Conservation (phyloP, 108 stramenopile genomes). For the Asterionellopsis glacialis region DNA sequence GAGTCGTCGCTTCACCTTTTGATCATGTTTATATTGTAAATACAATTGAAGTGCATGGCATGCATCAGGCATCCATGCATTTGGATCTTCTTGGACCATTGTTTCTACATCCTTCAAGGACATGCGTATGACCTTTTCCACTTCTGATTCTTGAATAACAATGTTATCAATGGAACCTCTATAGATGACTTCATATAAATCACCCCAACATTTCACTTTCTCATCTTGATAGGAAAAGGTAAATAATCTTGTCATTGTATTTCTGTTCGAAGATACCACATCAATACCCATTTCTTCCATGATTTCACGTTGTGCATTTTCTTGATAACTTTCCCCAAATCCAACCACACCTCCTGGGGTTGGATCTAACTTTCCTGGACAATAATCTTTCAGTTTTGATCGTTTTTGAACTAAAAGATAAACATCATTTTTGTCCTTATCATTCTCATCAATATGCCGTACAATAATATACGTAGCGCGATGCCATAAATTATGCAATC, state of each 20-base stretch:
- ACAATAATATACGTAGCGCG: slow-evolving; percentile 55
- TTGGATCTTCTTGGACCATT: slow-evolving; percentile 17
- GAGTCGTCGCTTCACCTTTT: slow-evolving; percentile 4
- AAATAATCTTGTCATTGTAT: slow-evolving; percentile 23
- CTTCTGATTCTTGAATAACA: slow-evolving; percentile 41
- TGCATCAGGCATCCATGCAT: slow-evolving; percentile 49
- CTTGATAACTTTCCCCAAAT: slow-evolving; percentile 34
- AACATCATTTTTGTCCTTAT: slow-evolving; percentile 14
- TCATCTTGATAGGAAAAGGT: slow-evolving; percentile 62
- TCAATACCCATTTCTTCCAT: slow-evolving; percentile 63
- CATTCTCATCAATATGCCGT: slow-evolving; percentile 5
- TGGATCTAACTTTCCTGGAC: slow-evolving; percentile 52
- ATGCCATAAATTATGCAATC: slow-evolving; percentile 52
- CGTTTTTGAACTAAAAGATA: slow-evolving; percentile 40
- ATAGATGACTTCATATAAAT: slow-evolving; percentile 41
- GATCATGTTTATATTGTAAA: slow-evolving; percentile 16
- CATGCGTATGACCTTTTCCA: slow-evolving; percentile 33
- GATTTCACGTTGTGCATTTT: slow-evolving; percentile 50
- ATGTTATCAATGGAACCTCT: slow-evolving; percentile 27
- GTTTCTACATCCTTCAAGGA: slow-evolving; percentile 21
- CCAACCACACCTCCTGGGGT: slow-evolving; percentile 65
- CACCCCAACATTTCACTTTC: slow-evolving; percentile 47
- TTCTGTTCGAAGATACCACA: background rate
- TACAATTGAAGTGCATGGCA: slow-evolving; percentile 44
- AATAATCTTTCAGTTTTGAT: slow-evolving; percentile 46